Evolutionary conservation across 2,329 filamentous ascomycete genomes (phyloP), one percentile per base, ranked within the genome.

Genomic region (Arthroderma sp.): DNA sequence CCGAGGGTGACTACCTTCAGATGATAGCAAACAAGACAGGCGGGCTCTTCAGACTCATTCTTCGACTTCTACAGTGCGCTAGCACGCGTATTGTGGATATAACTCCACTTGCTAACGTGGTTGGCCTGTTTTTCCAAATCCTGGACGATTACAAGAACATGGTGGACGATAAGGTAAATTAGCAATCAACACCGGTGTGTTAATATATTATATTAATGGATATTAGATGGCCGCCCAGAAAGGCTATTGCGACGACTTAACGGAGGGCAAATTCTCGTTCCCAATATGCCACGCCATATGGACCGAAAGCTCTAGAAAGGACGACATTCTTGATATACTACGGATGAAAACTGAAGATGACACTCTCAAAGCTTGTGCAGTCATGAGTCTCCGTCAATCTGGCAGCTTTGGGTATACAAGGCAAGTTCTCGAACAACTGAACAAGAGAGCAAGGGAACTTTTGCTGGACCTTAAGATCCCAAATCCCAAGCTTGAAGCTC

Each of bases 331-430:
- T 70, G 94, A 91, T 68, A 94, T 95, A 56, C 77, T 95, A 43
- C 87, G 87, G 72, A 88, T 94, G 71, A 90, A 89, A 73, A 88
- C 89, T 1, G 79, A 77, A 7, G 85, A 94, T 65, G 81, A 86
- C 56, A 85, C 89, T 64, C 86, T 95, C 56, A 95, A 95, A 77
- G 76, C 81, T 60, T 96, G 95, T 70, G 91, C 93, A 2, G 84
- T 96, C 19, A 78, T 78, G 51, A 95, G 95, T 70, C 95, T 98
- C 89, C 85, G 95, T 71, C 78, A 80, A 61, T 94, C 87, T 0
- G 90, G 90, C 37, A 95, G 86, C 68, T 96, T 98, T 68, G 84
- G 85, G 56, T 96, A 97, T 70, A 91, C 87, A 7, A 21, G 23
- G 23, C 6, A 47, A 13, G 43, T 47, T 21, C 19, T 47, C 8